Evolutionary conservation across 306 rosid genomes (phyloP).

Genomic region (Lathyrus aphaca): DNA sequence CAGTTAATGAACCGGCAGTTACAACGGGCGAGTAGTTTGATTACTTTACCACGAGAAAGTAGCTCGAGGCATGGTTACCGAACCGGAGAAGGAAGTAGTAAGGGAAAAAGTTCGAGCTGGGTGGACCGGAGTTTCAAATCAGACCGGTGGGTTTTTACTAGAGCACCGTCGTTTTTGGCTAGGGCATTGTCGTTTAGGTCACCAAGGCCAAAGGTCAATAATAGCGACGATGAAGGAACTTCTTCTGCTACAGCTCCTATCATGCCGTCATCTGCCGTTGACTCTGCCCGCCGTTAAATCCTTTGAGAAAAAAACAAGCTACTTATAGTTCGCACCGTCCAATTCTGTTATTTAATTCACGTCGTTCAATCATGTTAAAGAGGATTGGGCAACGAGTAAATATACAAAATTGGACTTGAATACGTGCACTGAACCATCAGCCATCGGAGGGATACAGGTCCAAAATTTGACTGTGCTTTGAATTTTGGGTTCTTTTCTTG

Average conservation of each 20-base stretch:
- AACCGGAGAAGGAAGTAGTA: conserved; percentile 58
- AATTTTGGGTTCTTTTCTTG: no score
- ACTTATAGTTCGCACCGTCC: no score
- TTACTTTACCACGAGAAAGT: conserved; percentile 54
- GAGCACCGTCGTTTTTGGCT: conserved; percentile 62
- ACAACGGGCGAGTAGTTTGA: conserved; percentile 68
- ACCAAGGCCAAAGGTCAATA: conserved; percentile 41
- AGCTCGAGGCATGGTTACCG: conserved; percentile 69
- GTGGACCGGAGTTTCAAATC: conserved; percentile 62
- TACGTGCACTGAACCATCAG: no score
- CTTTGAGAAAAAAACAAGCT: no score
- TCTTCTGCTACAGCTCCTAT: conserved; percentile 41
- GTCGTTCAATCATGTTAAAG: no score
- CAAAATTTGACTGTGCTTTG: no score
- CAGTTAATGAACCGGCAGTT: conserved; percentile 59
- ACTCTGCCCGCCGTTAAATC: conserved; percentile 52
- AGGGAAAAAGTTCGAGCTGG: conserved; percentile 51
- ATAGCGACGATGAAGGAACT: conserved; percentile 42
- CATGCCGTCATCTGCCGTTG: conserved; percentile 33
- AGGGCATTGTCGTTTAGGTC: conserved; percentile 67
- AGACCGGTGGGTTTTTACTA: conserved; percentile 72
- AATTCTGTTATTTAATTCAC: no score
- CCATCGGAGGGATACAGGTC: no score
- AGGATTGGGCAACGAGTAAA: no score
- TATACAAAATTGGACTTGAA: no score